These are phyloP conservation scores for Mrakia blollopis DNA, from an alignment of 768 basidiomycete species.

Conservation along the genomic window DNA sequence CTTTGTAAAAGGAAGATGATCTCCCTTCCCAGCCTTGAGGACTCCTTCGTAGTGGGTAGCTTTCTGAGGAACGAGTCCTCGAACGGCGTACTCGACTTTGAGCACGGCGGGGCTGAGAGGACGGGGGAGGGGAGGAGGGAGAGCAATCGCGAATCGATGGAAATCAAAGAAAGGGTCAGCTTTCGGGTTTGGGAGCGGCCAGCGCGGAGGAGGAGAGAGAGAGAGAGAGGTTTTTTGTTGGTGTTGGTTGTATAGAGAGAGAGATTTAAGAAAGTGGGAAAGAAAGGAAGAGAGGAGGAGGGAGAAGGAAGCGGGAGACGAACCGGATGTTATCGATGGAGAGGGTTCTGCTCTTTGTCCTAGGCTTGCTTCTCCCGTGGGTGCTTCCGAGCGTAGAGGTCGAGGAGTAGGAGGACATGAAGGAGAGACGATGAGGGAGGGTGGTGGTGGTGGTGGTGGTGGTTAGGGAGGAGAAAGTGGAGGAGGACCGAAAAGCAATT, in stretches of 20 bases:
- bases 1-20: slow-evolving; percentile 68
- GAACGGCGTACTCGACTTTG: slow-evolving; percentile 92
- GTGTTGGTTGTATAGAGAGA: too few relatives aligned
- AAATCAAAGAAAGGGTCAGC: not conserved
- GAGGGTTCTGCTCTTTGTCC: slow-evolving; percentile 43
- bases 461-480: not conserved
- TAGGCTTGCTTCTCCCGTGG: not conserved
- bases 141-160: not conserved
- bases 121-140: not conserved
- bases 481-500: not conserved
- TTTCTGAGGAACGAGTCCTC: slow-evolving; percentile 92
- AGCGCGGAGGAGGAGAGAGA: not conserved
- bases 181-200: not conserved
- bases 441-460: not conserved
- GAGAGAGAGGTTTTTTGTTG: not conserved
- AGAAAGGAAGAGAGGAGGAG: not conserved
- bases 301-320: not conserved
- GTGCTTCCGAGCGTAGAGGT: slow-evolving; percentile 27
- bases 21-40: slow-evolving; percentile 52
- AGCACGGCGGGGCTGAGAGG: slow-evolving; percentile 66
- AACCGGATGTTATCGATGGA: slow-evolving; percentile 57
- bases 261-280: not conserved
- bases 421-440: not conserved
- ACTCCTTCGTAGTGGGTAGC: slow-evolving; percentile 73
- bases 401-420: slow-evolving; percentile 7